A percentile compares a stretch with the other conserved stretches of the same genome.
phyloP scores from a whole-genome alignment of 73 alveolate species.

The Paramecium caudatum region DNA sequence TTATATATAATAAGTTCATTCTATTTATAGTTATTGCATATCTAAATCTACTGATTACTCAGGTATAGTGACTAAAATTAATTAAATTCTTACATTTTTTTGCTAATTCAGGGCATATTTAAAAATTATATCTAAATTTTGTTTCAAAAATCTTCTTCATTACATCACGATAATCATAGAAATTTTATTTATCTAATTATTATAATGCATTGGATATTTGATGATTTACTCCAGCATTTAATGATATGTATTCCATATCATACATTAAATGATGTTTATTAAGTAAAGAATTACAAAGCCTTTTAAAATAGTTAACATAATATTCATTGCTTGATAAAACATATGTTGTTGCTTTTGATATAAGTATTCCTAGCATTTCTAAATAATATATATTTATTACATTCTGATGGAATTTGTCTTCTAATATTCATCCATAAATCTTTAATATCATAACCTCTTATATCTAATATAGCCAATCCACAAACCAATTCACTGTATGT shows the following conservation, averaged over 20 bases:
- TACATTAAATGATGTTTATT: background rate
- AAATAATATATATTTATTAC: background rate
- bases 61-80: background rate
- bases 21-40: background rate
- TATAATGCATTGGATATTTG: background rate
- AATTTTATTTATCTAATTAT: background rate
- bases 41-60: background rate
- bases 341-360: background rate
- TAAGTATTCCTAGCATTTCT: background rate
- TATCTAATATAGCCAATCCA: slow-evolving; percentile 30
- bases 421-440: background rate
- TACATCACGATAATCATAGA: slow-evolving; percentile 4
- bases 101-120: background rate
- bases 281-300: background rate
- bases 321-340: background rate
- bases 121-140: background rate
- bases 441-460: background rate
- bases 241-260: background rate
- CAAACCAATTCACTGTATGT: background rate
- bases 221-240: background rate
- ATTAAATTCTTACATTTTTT: background rate
- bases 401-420: too few relatives aligned
- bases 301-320: background rate
- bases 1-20: background rate
- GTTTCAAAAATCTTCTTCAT: background rate